Evolutionary conservation across 192 early-diverging fungal species (phyloP), one percentile per base, ranked within the genome.

Genomic region (Coemansia sp.): DNA sequence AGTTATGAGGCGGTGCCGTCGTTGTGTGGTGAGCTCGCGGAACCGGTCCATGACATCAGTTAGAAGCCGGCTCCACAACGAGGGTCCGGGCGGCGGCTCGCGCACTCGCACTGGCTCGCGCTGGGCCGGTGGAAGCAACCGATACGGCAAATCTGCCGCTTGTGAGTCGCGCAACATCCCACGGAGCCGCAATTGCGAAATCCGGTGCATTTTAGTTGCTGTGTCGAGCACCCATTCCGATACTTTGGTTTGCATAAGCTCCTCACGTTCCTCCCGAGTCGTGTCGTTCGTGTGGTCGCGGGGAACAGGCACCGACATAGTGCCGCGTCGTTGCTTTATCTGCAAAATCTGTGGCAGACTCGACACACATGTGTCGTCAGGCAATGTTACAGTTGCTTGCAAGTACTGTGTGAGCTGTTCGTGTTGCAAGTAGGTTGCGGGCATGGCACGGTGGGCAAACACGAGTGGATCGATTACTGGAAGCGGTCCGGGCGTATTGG

Each of bases 151-250:
- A 15, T 10, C 22, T 0, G 49, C 3, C 1, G 41, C 47, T 11
- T 35, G 22, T 6, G 72, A 32, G 37, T 74, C 77, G 43, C 77
- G 67, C 45, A 80, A 62, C 72, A 80, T 58, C 0, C 77, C 77
- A 0, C 29, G 58, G 25, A 63, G 77, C 22, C 77, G 77, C 38
- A 73, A 69, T 35, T 32, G 25, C n/a, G 77, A 67, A 17, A 80
- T 70, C 22, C 77, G 67, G 37, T 71, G 45, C 62, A 74, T 67
- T 5, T 29, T 62, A n/a, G 14, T 19, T 2, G 77, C 77, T 29
- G 47, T 65, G 0, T 32, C 41, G 14, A 3, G 12, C 41, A 45
- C 41, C 41, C 41, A 45, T 6, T 35, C 32, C 14, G 41, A 45
- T 4, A 15, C 41, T n/a, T 4, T n/a, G 41, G 8, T 45, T 12